phyloP scores from a whole-genome alignment of 495 filamentous ascomycete genomes.

The Penicillium odoratum region DNA sequence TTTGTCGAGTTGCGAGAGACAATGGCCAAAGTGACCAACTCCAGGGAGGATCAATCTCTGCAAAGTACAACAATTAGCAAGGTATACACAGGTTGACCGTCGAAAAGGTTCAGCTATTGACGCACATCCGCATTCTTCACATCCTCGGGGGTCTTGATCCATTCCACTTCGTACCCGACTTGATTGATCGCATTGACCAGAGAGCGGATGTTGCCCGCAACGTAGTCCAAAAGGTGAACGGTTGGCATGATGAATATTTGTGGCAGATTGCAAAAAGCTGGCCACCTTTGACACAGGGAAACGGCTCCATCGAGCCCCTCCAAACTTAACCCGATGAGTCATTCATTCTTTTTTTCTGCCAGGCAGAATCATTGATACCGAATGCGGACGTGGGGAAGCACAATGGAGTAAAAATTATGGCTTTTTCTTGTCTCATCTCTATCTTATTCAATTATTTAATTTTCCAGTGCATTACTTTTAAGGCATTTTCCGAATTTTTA shows the following conservation, averaged over 20 bases:
- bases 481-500: not conserved
- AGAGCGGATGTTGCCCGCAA: constrained; percentile 87
- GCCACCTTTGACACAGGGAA: not conserved
- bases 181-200: constrained; percentile 97
- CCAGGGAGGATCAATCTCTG: constrained; percentile 91
- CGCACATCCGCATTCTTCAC: constrained; percentile 79
- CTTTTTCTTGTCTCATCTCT: too few species aligned
- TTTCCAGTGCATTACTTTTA: too few species aligned
- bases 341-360: constrained; percentile 28
- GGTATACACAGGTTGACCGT: not conserved
- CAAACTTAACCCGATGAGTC: constrained; percentile 32
- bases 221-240: constrained; percentile 87
- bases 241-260: constrained; percentile 64
- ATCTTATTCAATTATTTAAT: too few species aligned
- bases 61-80: not conserved
- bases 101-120: not conserved
- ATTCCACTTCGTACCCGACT: constrained; percentile 88
- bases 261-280: not conserved
- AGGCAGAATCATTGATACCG: constrained; percentile 18
- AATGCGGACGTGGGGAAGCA: not conserved
- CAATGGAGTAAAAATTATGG: not conserved
- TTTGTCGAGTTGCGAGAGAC: constrained; percentile 73
- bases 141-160: constrained; percentile 83
- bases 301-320: constrained; percentile 22
- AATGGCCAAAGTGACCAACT: constrained; percentile 97